Evolutionary conservation across 2,329 filamentous ascomycete species (phyloP).

Genomic region (Fonsecaea erecta): DNA sequence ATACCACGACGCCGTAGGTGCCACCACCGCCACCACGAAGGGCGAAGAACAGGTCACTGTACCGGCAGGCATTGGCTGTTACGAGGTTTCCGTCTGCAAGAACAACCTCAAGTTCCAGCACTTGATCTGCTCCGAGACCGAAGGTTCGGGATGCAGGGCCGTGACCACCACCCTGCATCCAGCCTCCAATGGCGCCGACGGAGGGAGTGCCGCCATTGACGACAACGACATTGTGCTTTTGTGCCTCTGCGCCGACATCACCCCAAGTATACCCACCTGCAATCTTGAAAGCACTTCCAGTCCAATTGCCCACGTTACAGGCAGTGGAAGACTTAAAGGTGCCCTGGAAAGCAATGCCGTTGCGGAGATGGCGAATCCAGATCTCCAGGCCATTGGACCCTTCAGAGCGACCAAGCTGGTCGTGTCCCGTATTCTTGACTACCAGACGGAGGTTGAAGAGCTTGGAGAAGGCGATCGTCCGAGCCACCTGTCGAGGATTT

Average conservation of each 20-base stretch:
- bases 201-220: constrained; percentile 40
- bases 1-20: constrained; percentile 50
- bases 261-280: constrained; percentile 42
- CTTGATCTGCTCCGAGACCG: constrained; percentile 40
- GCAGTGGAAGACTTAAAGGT: constrained; percentile 33
- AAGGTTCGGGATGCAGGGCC: constrained; percentile 36
- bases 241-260: constrained; percentile 42
- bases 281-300: constrained; percentile 40
- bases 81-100: constrained; percentile 35
- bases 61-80: constrained; percentile 24
- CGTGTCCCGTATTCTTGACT: constrained; percentile 38
- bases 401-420: constrained; percentile 37
- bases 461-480: constrained; percentile 29
- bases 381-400: constrained; percentile 42
- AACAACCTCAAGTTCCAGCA: constrained; percentile 40
- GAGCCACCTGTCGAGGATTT: constrained; percentile 8
- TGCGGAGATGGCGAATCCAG: constrained; percentile 41
- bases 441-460: constrained; percentile 38
- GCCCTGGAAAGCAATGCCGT: constrained; percentile 40
- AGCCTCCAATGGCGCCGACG: constrained; percentile 38
- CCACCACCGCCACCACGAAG: constrained; percentile 61
- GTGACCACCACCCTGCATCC: constrained; percentile 42
- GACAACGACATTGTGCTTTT: constrained; percentile 39
- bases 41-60: constrained; percentile 55
- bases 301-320: constrained; percentile 41